phyloP scores from a whole-genome alignment of 1,284 basidiomycete genomes.

The Melanopsichium pennsylvanicum region DNA sequence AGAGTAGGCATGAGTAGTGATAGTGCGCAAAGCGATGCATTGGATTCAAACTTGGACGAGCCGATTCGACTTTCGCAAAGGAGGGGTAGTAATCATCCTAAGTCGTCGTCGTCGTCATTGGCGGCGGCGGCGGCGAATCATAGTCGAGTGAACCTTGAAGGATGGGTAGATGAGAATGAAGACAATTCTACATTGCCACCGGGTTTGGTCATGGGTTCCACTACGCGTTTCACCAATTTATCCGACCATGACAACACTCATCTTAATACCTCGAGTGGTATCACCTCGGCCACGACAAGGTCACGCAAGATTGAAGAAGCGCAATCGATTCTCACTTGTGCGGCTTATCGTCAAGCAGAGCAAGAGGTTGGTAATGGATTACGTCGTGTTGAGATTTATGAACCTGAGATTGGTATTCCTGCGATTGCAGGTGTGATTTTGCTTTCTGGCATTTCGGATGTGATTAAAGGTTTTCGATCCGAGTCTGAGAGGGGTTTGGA shows the following conservation, averaged over 20 bases:
- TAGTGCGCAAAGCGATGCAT: constrained; percentile 10
- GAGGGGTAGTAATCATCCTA: too few species aligned
- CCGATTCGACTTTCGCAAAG: constrained; percentile 18
- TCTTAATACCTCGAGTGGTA: too few species aligned
- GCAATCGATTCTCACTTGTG: constrained; percentile 20
- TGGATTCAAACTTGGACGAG: constrained; percentile 31
- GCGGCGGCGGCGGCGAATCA: too few species aligned
- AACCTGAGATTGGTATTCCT: constrained; percentile 63
- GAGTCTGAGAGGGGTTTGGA: constrained; percentile 66
- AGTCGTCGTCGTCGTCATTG: too few species aligned
- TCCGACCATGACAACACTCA: too few species aligned
- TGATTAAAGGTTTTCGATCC: constrained; percentile 66
- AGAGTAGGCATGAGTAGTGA: background rate
- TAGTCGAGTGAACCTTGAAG: too few species aligned
- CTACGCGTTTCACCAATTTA: constrained; percentile 14
- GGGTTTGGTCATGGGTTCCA: constrained; percentile 39
- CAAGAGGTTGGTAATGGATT: constrained; percentile 59
- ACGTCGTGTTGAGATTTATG: constrained; percentile 65
- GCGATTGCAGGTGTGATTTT: constrained; percentile 66
- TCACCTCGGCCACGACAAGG: constrained; percentile 7
- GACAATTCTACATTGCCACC: constrained; percentile 13
- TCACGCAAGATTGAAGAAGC: constrained; percentile 37
- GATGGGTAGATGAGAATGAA: constrained; percentile 50
- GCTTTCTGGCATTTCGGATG: constrained; percentile 66
- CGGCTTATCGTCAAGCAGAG: constrained; percentile 39